Evolutionary conservation across 1,139 yeast genomes (phyloP), one percentile per base, ranked within the genome.

Genomic region (Wickerhamomyces sp.): DNA sequence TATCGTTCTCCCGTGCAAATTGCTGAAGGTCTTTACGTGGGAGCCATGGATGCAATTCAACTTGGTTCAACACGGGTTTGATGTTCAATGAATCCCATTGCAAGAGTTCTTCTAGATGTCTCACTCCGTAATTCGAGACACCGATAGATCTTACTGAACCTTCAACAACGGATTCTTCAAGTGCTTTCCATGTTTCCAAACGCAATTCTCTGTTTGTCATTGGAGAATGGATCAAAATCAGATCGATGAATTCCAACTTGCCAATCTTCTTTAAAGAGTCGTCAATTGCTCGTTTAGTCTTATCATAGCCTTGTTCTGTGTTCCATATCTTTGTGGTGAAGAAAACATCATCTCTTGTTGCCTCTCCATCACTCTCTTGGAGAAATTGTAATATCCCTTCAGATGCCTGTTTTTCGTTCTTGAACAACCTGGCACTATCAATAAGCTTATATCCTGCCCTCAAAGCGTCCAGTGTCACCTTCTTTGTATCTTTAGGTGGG

Each of bases 31-130:
- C 69, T 21, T 52, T 37, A 33, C 70, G 53, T 31, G 65, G 61
- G 37, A 66, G 49, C 68, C 72, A 72, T 13, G 80, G 79, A 45
- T 71, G 73, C 39, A 72, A 46, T 44, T 73, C 79, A 38, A 72
- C 51, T 52, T 74, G 79, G 50, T 74, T 68, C 28, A 72, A 62
- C 2, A 64, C 70, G 1, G 79, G 78, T 37, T 52, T 55, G 43
- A 63, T 53, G 30, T 53, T 28, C 61, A 58, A 19, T 6, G 67
- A 66, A 5, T 55, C 56, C 53, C 64, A 61, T 0, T 56, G 44
- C 26, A 59, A 49, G 27, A 68, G 42, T 42, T 68, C 68, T 33
- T 64, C 52, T 9, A 67, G 32, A 43, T 66, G 72, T 23, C 49
- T 54, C 21, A 55, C 45, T 24, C 71, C 71, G 37, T 54, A 68